Conservation (phyloP, 1,284 basidiomycete genomes). For the Puccinia coronata region DNA sequence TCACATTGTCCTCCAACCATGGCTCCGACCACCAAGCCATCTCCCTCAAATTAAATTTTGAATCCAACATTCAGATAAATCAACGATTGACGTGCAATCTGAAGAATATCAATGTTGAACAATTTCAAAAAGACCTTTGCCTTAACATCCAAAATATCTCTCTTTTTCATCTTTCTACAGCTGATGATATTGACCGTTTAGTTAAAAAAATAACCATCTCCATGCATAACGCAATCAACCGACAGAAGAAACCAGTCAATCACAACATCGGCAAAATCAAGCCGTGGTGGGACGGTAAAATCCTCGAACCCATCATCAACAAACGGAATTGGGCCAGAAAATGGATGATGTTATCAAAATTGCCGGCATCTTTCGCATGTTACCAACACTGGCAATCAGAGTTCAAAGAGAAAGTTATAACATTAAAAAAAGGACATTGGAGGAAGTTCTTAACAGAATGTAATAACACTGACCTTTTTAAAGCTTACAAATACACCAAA, state of each 20-base stretch:
- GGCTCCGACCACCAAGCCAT: slow-evolving; percentile 1
- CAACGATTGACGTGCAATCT: neutral
- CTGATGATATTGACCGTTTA: neutral
- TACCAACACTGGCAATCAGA: neutral
- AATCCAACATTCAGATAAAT: neutral
- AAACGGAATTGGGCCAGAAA: slow-evolving; percentile 17
- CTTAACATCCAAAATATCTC: too few relatives aligned
- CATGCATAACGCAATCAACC: neutral
- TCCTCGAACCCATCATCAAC: neutral
- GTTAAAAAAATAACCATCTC: neutral
- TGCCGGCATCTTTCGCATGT: neutral
- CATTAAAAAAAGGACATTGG: slow-evolving; percentile 18
- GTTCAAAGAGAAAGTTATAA: neutral
- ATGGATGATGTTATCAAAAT: neutral
- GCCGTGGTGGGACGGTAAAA: slow-evolving; percentile 11
- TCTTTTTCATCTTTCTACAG: too few relatives aligned
- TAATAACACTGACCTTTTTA: neutral
- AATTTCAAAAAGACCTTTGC: too few relatives aligned
- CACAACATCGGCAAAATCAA: neutral
- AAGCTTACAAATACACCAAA: slow-evolving; percentile 9
- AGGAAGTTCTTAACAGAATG: neutral
- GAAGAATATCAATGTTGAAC: neutral
- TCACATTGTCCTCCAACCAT: neutral
- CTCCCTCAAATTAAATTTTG: neutral
- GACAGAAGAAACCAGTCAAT: neutral